Base-by-base conservation (phyloP, 1,139 yeast species). In the Torulaspora pretoriensis region DNA sequence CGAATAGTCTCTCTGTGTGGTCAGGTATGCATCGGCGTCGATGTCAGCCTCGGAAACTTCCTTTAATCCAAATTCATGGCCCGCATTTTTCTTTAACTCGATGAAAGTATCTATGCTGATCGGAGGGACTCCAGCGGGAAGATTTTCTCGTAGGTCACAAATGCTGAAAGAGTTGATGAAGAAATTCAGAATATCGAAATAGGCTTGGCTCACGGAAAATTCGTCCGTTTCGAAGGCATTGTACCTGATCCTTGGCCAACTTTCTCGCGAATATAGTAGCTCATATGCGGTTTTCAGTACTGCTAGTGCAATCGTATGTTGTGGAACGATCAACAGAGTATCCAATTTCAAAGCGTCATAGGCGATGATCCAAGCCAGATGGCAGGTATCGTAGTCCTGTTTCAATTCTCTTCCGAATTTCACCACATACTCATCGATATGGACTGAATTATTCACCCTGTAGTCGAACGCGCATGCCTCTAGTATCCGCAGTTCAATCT, bases 401-500 rank as follows among this genome's bases (percentile, higher is more conserved):
- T 68, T 66, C 44, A 80, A 67, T 34, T 73, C 71, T 56, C 83
- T 84, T 43, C 81, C 73, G 47, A 87, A 75, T 57, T 83, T 84
- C 26, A 87, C 73, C 17, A 88, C 72, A 53, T 81, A 76, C 52
- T 79, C 80, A 63, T 88, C 96, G 13, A 83, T 74, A 50, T 78
- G 77, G 19, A 61, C 55, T 26, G 52, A 48, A 33, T 56, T 58
- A 45, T 63, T 63, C 8, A 77, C 73, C 46, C 90, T 73, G 60
- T 86, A 85, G 62, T 87, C 95, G 62, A 83, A 88, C 41, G 80
- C 80, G 52, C 81, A 74, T 4, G 83, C 75, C 63, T 86, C 97
- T 48, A 85, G 71, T 41, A 92, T 71, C 60, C 80, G 81, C 53
- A 83, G 78, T 62, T 90, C 97, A 35, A 79, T 59, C 26, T 68